Conservation (phyloP, 371 early-diverging fungal species). For the Rhizopus stolonifer region DNA sequence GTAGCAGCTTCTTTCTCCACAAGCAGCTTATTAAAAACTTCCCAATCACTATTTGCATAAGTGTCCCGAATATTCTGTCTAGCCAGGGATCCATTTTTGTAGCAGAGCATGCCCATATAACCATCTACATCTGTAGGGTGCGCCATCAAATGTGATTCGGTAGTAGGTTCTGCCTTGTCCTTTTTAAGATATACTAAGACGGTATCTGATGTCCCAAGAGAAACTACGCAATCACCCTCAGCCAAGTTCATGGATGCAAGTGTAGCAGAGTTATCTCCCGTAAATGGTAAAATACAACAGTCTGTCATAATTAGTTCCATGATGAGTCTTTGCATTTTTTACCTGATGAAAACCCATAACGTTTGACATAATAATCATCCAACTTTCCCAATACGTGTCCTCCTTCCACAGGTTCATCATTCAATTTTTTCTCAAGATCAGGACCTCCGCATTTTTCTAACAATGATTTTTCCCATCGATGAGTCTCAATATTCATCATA, state of each 20-base stretch:
- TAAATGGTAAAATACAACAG: conserved; percentile 67
- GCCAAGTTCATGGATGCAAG: conserved; percentile 63
- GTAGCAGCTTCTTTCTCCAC: conserved; percentile 19
- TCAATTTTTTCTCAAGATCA: conserved; percentile 39
- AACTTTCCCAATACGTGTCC: conserved; percentile 44
- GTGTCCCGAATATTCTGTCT: conserved; percentile 69
- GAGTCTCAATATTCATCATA: conserved; percentile 64
- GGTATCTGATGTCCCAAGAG: conserved; percentile 83
- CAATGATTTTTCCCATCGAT: conserved; percentile 53
- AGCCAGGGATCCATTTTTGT: conserved; percentile 83
- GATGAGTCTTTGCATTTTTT: conserved; percentile 8
- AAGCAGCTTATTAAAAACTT: conserved; percentile 50
- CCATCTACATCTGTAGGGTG: conserved; percentile 66
- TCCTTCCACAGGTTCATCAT: conserved; percentile 41
- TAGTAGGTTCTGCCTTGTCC: conserved; percentile 42
- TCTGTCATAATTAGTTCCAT: conserved; percentile 39
- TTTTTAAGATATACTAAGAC: conserved; percentile 61
- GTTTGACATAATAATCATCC: conserved; percentile 43
- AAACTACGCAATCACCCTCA: conserved; percentile 64
- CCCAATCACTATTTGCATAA: conserved; percentile 58
- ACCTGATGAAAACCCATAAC: conserved; percentile 63
- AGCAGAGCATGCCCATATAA: conserved; percentile 78
- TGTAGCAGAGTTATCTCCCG: conserved; percentile 85
- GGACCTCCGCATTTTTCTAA: conserved; percentile 48
- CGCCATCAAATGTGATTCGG: conserved; percentile 64